Percentiles rank a stretch among this genome's conserved stretches.
phyloP scores from a whole-genome alignment of 306 rosid genomes.

The Vigna reflexopilosa region DNA sequence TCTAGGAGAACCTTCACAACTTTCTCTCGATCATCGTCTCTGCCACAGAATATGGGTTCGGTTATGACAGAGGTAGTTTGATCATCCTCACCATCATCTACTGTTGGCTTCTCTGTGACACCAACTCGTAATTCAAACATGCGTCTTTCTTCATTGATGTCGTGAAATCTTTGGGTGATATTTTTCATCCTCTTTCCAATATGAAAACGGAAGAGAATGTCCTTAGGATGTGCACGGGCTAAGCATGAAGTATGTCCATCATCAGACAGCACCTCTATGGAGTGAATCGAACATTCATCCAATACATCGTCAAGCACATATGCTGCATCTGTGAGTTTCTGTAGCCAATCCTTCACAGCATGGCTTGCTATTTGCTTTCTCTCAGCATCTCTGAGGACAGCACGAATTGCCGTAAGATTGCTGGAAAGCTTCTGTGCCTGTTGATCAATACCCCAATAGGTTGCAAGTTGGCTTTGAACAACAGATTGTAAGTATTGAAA shows the following conservation, averaged over 20 bases:
- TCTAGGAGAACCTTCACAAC: too few relatives aligned
- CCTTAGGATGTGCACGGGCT: not conserved
- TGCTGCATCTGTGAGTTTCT: constrained; percentile 32
- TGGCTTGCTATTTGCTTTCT: not conserved
- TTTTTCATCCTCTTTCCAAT: constrained; percentile 37
- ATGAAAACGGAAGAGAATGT: not conserved
- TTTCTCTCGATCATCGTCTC: too few relatives aligned
- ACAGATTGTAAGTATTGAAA: not conserved
- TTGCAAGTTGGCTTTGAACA: not conserved
- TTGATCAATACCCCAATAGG: not conserved
- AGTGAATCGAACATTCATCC: constrained; percentile 20
- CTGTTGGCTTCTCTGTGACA: not conserved
- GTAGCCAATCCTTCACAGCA: constrained; percentile 19
- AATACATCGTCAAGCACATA: not conserved
- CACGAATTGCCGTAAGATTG: not conserved
- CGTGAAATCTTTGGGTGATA: not conserved
- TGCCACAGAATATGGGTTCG: too few relatives aligned
- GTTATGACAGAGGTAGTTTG: too few relatives aligned
- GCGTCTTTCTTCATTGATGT: constrained; percentile 14
- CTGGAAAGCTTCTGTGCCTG: not conserved
- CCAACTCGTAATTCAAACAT: not conserved
- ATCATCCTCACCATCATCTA: too few relatives aligned
- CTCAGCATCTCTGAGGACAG: constrained; percentile 40
- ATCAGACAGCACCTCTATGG: not conserved
- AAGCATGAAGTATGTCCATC: not conserved